Evolutionary conservation across 179 eudicot genomes (phyloP), one percentile per base, ranked within the genome.

Genomic region (Patellifolia procumbens): DNA sequence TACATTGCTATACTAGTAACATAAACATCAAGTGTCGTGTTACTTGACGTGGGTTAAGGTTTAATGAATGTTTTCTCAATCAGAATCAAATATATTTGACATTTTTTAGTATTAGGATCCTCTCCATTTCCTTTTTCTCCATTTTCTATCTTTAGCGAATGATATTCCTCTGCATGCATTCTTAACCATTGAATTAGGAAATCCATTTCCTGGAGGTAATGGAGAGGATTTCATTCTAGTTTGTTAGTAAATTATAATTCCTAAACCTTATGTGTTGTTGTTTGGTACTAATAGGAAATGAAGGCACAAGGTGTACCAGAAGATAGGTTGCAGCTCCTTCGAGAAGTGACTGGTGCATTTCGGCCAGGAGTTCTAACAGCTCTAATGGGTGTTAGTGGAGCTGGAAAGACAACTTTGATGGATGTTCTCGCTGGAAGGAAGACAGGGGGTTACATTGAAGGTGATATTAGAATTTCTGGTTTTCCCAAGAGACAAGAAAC

Each of bases 381-480:
- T 28, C 81, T 92, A 46, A 95, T 95, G 98, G 98, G 98, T 67
- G 89, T 95, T 6, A 92, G 97, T 76, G 98, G 98, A 31, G 98
- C 98, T 12, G 98, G 98, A 73, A 94, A 94, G 83, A 94, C 98
- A 7, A 93, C 98, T 7, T 67, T 93, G 67, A 91, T 93, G 98
- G 98, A 93, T 80, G 98, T 93, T 75, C 73, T 94, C 24, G 92
- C 98, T 0, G 98, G 98, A 65, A 85, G 98, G 79, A 94, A 94
- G 82, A 94, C 98, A 1, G 92, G 95, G 6, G 98, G 98, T 35
- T 92, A 89, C 68, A 85, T 89, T 42, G 96, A 94, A 87, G 98
- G 98, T 5, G 91, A 90, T 37, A 85, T 92, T 4, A 88, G 83
- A 79, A 92, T 94, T 32, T 89, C 97, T 0, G 98, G 98, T 58